phyloP scores from a whole-genome alignment of 371 early-diverging fungal genomes.

The Rhizomucor miehei region DNA sequence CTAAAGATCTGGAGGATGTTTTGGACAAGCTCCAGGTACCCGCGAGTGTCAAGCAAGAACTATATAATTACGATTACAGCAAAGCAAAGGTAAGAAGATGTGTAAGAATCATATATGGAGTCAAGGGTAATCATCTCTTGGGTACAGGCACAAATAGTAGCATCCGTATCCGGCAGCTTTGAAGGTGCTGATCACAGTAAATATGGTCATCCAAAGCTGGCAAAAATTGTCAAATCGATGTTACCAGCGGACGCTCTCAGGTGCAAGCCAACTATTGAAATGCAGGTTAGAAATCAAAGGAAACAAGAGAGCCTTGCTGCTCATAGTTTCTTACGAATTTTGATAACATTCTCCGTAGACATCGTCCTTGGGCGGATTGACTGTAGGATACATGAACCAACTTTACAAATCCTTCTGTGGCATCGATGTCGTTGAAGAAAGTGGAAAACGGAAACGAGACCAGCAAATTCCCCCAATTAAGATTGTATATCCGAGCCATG shows the following conservation, averaged over 20 bases:
- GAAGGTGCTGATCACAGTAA: constrained; percentile 27
- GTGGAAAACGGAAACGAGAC: constrained; percentile 9
- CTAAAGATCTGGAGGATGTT: constrained; percentile 29
- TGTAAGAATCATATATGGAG: too few species aligned
- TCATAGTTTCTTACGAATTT: background rate
- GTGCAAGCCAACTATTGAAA: constrained; percentile 29
- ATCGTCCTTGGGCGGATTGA: constrained; percentile 39
- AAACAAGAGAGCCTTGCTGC: background rate
- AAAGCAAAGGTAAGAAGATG: constrained; percentile 25
- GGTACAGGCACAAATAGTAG: constrained; percentile 27
- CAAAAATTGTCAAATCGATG: constrained; percentile 27
- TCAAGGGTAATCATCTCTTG: too few species aligned
- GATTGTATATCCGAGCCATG: constrained; percentile 28
- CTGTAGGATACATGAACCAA: constrained; percentile 27
- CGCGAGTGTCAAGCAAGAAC: constrained; percentile 27
- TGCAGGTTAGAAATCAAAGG: constrained; percentile 39
- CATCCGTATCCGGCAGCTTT: constrained; percentile 41
- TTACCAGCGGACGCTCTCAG: constrained; percentile 5
- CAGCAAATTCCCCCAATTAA: constrained; percentile 30
- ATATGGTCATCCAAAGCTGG: constrained; percentile 43
- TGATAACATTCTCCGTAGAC: constrained; percentile 20
- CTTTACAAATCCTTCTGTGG: constrained; percentile 43
- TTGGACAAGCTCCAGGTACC: constrained; percentile 39
- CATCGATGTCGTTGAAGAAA: constrained; percentile 17
- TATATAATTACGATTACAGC: constrained; percentile 33